Evolutionary conservation across 2,329 filamentous ascomycete genomes (phyloP), one percentile per base, ranked within the genome.

Genomic region (Pseudogymnoascus verrucosus): DNA sequence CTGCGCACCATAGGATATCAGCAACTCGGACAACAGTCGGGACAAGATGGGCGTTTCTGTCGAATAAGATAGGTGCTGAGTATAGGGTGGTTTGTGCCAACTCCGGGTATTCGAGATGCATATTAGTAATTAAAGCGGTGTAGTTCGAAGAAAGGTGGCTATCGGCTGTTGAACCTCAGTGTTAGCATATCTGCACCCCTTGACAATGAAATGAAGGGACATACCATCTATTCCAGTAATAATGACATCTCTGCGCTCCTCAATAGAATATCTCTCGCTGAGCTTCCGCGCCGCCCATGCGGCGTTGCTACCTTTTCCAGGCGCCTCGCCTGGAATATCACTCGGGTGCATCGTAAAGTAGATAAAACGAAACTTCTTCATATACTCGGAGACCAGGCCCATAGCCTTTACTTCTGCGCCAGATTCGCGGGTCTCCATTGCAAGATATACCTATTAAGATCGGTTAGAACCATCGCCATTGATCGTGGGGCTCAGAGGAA

Each of bases 291-390:
- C 88, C 16, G 87, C 86, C 85, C 87, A 91, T 61, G 84, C 83
- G 65, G 89, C 80, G 73, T 91, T 91, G 77, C 88, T 90, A 67
- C 88, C 88, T 72, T 91, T 91, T 64, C 88, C 88, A 62, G 87
- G 85, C 60, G 87, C 83, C 72, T 91, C 88, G 11, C 85, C 84
- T 3, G 83, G 81, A 61, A 90, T 83, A 63, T 84, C 84, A 21
- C 79, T 75, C 1, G 88, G 88, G 69, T 91, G 88, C 11, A 89
- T 74, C 2, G 87, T 89, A 71, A 84, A 86, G 69, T 85, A 83
- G 69, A 91, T 86, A 64, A 81, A 82, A 44, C 84, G 83, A 71
- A 91, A 90, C 64, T 81, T 84, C 70, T 84, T 84, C 67, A 81
- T 76, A 68, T 89, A 90, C 65, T 83, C 81, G 57, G 83, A 79